Evolutionary conservation across 2,329 filamentous ascomycete species (phyloP), one percentile per base, ranked within the genome.

Genomic region (Fonsecaea multimorphosa): DNA sequence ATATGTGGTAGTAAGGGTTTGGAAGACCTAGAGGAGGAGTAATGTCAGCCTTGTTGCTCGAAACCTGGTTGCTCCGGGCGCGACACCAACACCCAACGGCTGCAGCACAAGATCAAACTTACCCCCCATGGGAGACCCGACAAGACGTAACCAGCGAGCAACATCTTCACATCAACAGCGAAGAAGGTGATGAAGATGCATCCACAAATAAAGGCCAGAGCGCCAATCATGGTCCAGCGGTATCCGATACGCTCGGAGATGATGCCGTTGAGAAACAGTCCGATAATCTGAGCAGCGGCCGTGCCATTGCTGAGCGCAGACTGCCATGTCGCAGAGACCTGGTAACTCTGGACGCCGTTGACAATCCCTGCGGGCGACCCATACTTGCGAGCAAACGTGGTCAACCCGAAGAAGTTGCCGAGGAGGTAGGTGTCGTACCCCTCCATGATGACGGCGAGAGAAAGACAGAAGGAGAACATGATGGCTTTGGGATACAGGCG

Each of bases 401-500:
- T 65, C 55, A 68, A 59, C 40, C 66, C 71, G 57, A 70, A 73
- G 62, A 73, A 72, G 31, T 71, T 71, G 36, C 71, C 71, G n/a
- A 72, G 69, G 27, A 72, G 67, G 46, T 68, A 70, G 27, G 71
- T 73, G 27, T 73, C 71, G 57, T 73, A 73, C 29, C 71, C 71
- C 40, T 70, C 69, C 70, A 73, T 72, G 63, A 72, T 69, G 51
- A 73, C 67, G n/a, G 71, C 70, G 11, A 71, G 55, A 14, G 68
- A 70, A n/a, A 70, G 65, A 49, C 61, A 64, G 49, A 70, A 69
- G 38, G 68, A 70, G 53, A 68, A 70, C 61, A 70, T 36, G 34
- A 70, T 70, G 44, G 68, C 68, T 81, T 96, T 95, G 65, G 92
- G 92, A 75, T 97, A 97, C 34, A 95, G 84, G 74, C 83, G 87